Evolutionary conservation across 2,329 filamentous ascomycete genomes (phyloP).

Genomic region (Zalaria obscura): DNA sequence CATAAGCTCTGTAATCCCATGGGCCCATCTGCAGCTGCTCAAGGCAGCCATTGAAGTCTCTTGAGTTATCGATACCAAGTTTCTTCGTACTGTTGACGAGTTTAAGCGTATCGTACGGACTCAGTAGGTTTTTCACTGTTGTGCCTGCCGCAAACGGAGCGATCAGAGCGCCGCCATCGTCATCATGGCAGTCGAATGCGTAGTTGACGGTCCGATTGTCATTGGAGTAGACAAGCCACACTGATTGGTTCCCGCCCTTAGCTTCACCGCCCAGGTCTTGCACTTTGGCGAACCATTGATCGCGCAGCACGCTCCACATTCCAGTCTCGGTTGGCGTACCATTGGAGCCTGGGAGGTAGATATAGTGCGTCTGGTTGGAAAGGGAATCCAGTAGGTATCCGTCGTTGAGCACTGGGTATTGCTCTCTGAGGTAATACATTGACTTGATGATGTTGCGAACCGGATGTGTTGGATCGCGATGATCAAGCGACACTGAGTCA

Average conservation of each 20-base stretch:
- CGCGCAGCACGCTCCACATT: conserved; percentile 46
- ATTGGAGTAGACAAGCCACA: conserved; percentile 41
- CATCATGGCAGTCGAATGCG: conserved; percentile 39
- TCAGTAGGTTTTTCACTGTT: conserved; percentile 49
- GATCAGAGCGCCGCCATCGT: conserved; percentile 35
- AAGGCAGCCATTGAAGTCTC: conserved; percentile 41
- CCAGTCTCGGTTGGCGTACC: conserved; percentile 40
- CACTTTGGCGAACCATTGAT: conserved; percentile 24
- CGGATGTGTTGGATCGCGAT: conserved; percentile 47
- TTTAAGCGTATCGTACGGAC: conserved; percentile 42
- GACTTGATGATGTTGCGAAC: conserved; percentile 46
- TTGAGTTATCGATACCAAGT: conserved; percentile 34
- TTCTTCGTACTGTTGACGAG: conserved; percentile 32
- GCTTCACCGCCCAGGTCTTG: conserved; percentile 33
- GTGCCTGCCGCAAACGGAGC: conserved; percentile 40
- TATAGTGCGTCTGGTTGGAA: conserved; percentile 40
- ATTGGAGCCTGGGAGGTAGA: conserved; percentile 38
- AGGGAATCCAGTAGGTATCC: conserved; percentile 41
- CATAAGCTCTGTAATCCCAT: conserved; percentile 47
- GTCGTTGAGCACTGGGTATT: conserved; percentile 45
- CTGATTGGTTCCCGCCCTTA: conserved; percentile 14
- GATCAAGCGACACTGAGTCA: conserved; percentile 42
- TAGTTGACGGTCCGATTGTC: conserved; percentile 36
- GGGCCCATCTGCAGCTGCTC: conserved; percentile 35
- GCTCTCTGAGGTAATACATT: conserved; percentile 45